These are phyloP conservation scores for Plantago elongata DNA, from an alignment of 257 asterid genomes.

Conservation along the genomic window DNA sequence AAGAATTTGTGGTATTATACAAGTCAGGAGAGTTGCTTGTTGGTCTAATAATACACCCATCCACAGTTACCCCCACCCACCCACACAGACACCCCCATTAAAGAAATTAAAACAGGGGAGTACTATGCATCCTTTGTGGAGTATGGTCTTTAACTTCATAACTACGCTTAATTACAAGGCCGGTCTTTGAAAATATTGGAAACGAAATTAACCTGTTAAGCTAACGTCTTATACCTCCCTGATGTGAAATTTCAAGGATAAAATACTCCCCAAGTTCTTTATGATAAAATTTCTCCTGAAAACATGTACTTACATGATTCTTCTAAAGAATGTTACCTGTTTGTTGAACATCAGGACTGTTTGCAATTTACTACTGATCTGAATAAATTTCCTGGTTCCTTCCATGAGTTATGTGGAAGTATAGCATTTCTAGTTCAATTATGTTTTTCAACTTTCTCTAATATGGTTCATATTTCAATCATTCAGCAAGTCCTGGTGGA, in stretches of 20 bases:
- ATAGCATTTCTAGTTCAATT: background rate
- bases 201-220: too few species aligned
- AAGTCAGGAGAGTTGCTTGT: too few species aligned
- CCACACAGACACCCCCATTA: too few species aligned
- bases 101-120: too few species aligned
- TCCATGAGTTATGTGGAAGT: background rate
- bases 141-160: too few species aligned
- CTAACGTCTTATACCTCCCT: background rate
- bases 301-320: background rate
- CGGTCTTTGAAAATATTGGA: too few species aligned
- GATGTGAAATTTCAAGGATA: background rate
- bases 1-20: too few species aligned
- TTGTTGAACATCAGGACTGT: background rate
- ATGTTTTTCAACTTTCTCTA: background rate
- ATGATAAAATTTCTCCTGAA: background rate
- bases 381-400: background rate
- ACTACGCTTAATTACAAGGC: too few species aligned
- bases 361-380: background rate
- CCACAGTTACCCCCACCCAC: too few species aligned
- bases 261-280: background rate
- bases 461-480: background rate
- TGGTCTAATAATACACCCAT: too few species aligned
- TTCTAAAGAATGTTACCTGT: background rate
- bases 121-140: too few species aligned
- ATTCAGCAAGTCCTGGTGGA: conserved; percentile 76